phyloP scores from a whole-genome alignment of 2,329 filamentous ascomycete species.

The Xylaria sp. region DNA sequence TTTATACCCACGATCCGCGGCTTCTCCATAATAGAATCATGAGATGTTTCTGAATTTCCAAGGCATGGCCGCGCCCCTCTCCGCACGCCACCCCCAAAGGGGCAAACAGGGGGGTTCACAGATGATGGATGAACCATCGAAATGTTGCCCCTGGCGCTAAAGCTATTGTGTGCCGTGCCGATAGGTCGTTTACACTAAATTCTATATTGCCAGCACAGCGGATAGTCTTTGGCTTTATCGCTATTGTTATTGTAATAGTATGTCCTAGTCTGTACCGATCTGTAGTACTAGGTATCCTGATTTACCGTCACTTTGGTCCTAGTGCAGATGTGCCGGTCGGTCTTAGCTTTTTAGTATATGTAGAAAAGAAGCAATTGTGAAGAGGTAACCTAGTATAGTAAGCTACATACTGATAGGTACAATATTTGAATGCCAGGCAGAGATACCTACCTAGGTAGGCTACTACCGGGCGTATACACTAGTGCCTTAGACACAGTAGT shows the following conservation, averaged over 20 bases:
- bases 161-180: constrained; percentile 1
- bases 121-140: not conserved
- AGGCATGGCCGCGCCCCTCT: constrained; percentile 37
- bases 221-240: not conserved
- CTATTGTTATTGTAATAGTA: not conserved
- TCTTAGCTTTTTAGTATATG: not conserved
- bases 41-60: constrained; percentile 40
- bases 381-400: not conserved
- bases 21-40: constrained; percentile 10
- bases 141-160: constrained; percentile 35
- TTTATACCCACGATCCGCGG: constrained; percentile 10
- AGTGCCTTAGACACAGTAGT: not conserved
- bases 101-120: constrained; percentile 29
- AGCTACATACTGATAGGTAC: not conserved
- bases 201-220: not conserved
- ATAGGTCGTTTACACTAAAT: not conserved
- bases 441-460: too few relatives aligned
- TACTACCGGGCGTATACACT: not conserved
- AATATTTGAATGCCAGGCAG: not conserved
- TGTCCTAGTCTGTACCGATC: not conserved
- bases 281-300: too few relatives aligned
- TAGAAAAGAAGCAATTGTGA: constrained; percentile 1
- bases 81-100: constrained; percentile 34
- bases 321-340: not conserved
- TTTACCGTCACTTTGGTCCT: not conserved